Evolutionary conservation across 2,329 filamentous ascomycete genomes (phyloP), one percentile per base, ranked within the genome.

Genomic region (Aspergillus hiratsukae): DNA sequence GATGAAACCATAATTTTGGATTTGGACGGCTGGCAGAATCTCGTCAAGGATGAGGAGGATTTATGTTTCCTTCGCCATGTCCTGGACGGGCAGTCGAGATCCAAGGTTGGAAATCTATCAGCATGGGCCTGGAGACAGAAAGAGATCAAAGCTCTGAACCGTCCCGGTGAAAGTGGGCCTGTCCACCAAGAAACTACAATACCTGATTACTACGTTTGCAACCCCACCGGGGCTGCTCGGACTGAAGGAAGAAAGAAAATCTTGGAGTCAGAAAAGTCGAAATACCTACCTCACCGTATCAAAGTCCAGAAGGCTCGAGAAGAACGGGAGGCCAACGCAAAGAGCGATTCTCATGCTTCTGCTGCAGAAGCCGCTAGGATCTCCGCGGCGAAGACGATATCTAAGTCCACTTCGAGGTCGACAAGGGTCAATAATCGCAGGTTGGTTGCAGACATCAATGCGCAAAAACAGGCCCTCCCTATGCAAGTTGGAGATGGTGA

Each of bases 171-270:
- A 51, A 74, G 75, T 62, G 85, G 85, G 7, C 75, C 80, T n/a
- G 76, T 80, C 23, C 78, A 77, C 48, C 74, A 76, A 21, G 76
- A 79, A 58, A 79, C 81, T 27, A 79, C 78, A 61, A 86, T 88
- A 56, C 75, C 81, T 60, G 85, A 85, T 41, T 87, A 88, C 68
- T 97, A 97, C 69, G 90, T 97, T 43, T 86, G 90, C 0, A 99
- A 97, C 63, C 60, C 81, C 0, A 91, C 91, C 9, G 94, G 94
- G 35, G 89, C 86, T 64, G 94, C 94, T 55, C 85, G 94, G 55
- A 97, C 94, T 0, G 92, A 99, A 76, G 92, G 91, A 28, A 87
- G 91, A 67, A 93, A 95, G 79, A 96, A 93, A 79, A 97, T 99
- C 55, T 83, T 96, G 60, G 95, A 99, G 72, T 90, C 91, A 0